phyloP scores from a whole-genome alignment of 805 yeast genomes.

The Wickerhamiella brachini region DNA sequence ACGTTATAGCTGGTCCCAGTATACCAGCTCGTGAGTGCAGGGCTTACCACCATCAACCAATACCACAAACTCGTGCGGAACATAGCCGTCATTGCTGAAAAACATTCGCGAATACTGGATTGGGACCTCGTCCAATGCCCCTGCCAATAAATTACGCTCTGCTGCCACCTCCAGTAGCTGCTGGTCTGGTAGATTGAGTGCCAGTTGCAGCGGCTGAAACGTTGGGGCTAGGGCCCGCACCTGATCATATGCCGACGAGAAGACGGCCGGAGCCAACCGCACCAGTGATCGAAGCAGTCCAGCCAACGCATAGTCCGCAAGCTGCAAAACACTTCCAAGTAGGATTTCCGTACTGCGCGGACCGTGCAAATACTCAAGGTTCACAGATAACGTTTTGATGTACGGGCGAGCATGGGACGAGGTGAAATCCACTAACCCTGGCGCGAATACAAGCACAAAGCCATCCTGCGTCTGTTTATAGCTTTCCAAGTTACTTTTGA shows the following conservation, averaged over 20 bases:
- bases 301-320: conserved; percentile 11
- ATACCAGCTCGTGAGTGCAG: conserved; percentile 2
- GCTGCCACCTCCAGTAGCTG: neutral
- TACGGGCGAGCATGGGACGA: conserved; percentile 3
- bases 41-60: neutral
- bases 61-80: conserved; percentile 1
- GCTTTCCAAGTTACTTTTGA: neutral
- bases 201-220: conserved; percentile 1
- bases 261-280: conserved; percentile 6
- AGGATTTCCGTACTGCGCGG: neutral
- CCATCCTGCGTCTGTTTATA: conserved; percentile 2
- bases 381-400: neutral
- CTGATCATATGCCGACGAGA: neutral
- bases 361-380: conserved; percentile 1
- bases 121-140: neutral
- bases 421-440: conserved; percentile 1
- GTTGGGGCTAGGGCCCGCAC: neutral
- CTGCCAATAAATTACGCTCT: neutral
- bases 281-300: neutral
- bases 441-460: neutral
- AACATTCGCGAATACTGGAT: neutral
- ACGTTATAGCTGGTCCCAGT: conserved; percentile 1
- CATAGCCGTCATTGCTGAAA: neutral
- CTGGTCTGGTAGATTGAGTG: neutral
- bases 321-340: conserved; percentile 1